Conservation (phyloP, 2,329 filamentous ascomycete genomes). For the Ceratocystis lukuohia region DNA sequence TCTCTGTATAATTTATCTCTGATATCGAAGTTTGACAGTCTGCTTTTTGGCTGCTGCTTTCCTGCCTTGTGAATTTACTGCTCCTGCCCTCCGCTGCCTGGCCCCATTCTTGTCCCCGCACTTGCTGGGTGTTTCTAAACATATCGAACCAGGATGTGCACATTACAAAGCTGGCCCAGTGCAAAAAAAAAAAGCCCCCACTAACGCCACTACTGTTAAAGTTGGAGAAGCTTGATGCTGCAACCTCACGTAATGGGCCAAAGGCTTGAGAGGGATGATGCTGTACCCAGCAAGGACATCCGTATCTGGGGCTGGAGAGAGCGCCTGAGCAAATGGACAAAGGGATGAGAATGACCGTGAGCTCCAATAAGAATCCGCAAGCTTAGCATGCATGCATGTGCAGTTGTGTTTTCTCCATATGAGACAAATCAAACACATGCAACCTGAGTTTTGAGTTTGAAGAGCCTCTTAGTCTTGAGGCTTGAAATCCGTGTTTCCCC, state of each 20-base stretch:
- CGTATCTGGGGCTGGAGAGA: neutral
- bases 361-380: neutral
- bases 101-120: neutral
- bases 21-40: too few species aligned
- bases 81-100: too few species aligned
- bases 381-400: neutral
- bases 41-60: neutral
- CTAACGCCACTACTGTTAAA: neutral
- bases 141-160: neutral
- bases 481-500: neutral
- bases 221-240: constrained; percentile 5
- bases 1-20: too few species aligned
- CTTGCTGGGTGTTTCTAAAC: neutral
- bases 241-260: neutral
- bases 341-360: neutral
- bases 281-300: neutral
- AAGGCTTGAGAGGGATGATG: neutral
- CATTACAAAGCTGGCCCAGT: neutral
- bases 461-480: neutral
- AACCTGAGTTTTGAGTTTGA: neutral
- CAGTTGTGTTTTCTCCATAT: neutral
- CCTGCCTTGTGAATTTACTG: neutral
- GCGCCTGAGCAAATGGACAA: neutral
- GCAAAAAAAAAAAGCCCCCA: neutral
- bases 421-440: neutral